These are phyloP conservation scores for Colletotrichum musicola DNA, from an alignment of 2,329 filamentous ascomycete genomes.

Conservation along the genomic window DNA sequence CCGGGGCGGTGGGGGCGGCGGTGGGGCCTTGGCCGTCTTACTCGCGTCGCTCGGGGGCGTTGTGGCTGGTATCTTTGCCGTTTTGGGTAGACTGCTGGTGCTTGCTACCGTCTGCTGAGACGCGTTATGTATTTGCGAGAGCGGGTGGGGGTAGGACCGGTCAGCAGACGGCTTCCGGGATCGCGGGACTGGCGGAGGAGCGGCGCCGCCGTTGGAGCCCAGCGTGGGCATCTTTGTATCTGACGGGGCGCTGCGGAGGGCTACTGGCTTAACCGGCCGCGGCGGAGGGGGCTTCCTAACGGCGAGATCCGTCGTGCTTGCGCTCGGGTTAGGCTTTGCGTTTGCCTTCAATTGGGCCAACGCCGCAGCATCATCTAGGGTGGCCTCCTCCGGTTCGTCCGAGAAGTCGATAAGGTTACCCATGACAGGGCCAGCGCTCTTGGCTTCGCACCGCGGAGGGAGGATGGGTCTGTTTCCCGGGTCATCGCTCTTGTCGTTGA, in stretches of 20 bases:
- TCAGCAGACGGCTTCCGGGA: constrained; percentile 49
- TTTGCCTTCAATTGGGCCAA: constrained; percentile 46
- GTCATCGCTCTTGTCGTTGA: constrained; percentile 40
- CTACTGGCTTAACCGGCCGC: constrained; percentile 68
- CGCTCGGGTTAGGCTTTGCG: constrained; percentile 36
- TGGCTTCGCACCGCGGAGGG: constrained; percentile 46
- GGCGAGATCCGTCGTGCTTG: constrained; percentile 47
- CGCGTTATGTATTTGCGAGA: constrained; percentile 56
- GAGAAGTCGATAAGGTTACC: constrained; percentile 73
- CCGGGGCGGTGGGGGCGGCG: constrained; percentile 62
- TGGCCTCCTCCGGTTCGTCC: constrained; percentile 60
- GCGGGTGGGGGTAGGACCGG: constrained; percentile 50
- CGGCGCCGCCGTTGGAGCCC: constrained; percentile 6
- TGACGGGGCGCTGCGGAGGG: constrained; percentile 62
- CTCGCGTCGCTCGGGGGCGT: constrained; percentile 8
- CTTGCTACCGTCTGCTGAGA: constrained; percentile 49
- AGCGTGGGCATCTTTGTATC: constrained; percentile 40
- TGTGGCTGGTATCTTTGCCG: constrained; percentile 18
- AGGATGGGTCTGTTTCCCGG: constrained; percentile 46
- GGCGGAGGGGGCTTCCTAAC: constrained; percentile 51
- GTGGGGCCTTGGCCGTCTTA: constrained; percentile 41
- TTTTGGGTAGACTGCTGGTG: constrained; percentile 35
- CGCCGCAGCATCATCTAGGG: constrained; percentile 50
- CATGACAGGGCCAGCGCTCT: constrained; percentile 57
- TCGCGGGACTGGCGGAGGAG: constrained; percentile 50